Base-by-base conservation (phyloP, 345 rosid species). In the Barbarea vulgaris region DNA sequence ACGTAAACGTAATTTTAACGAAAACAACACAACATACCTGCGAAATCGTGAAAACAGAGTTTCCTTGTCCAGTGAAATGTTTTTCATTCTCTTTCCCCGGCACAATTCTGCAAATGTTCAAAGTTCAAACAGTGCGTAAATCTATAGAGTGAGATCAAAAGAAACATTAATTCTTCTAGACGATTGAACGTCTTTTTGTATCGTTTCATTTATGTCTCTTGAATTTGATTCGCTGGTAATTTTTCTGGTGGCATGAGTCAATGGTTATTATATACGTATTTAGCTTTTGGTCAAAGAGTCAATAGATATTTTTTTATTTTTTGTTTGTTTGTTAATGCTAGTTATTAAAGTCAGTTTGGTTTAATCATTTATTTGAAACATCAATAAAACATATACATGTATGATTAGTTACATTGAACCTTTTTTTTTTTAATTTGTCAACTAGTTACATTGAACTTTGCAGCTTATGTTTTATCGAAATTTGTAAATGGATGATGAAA, bases 21-120 rank as follows among this genome's bases (percentile, higher is more conserved):
- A 27, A 63, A 52, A 9, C 2, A 19, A 13, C 30, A 9, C 2
- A 19, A 13, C 30, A 2, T 74, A 75, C 79, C 79, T 75, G 27
- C 41, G 25, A 60, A 75, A 75, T 19, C n/a, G 52, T 39, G 73
- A 50, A 50, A 39, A 0, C 10, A 75, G 34, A 75, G n/a, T 15
- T 50, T 75, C 68, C 54, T 67, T 67, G 27, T 67, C 73, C 54
- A 33, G 0, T 36, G 34, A 21, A 48, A 19, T 60, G 0, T 6
- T 30, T 14, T 19, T 50, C 74, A 75, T 65, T 37, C 19, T 64
- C 33, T 44, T 17, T 42, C 44, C 54, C 25, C 22, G 67, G 41
- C 10, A 44, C 47, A 64, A 15, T 14, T 47, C 59, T 75, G 52
- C 67, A 50, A 8, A 67, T 27, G 68, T 58, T 58, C 44, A 37